phyloP scores from a whole-genome alignment of 495 filamentous ascomycete species.

The Podospora pseudoanserina region DNA sequence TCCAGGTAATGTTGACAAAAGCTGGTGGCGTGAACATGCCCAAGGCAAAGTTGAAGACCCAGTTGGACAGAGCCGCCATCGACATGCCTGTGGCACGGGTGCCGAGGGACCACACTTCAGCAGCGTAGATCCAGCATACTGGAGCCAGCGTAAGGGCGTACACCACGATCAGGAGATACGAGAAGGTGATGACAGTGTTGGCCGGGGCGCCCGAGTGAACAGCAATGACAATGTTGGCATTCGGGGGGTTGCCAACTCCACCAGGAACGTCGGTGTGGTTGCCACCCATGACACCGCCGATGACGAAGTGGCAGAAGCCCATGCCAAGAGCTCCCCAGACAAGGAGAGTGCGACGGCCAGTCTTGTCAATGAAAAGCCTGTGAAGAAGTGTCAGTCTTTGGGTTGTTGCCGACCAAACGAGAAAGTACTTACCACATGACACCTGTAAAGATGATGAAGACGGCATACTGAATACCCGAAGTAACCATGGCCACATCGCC shows the following conservation, averaged over 20 bases:
- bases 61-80: conserved; percentile 64
- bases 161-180: conserved; percentile 66
- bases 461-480: conserved; percentile 68
- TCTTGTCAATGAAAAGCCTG: conserved; percentile 64
- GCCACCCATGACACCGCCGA: conserved; percentile 53
- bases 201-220: conserved; percentile 55
- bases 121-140: conserved; percentile 70
- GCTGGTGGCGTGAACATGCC: conserved; percentile 67
- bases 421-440: conserved; percentile 44
- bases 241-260: conserved; percentile 53
- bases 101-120: conserved; percentile 72
- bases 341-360: conserved; percentile 68
- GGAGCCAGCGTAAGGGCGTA: conserved; percentile 70
- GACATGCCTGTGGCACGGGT: conserved; percentile 70
- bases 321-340: conserved; percentile 67
- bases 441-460: conserved; percentile 69
- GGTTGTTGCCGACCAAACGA: background rate
- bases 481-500: conserved; percentile 66
- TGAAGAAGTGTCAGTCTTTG: background rate
- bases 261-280: conserved; percentile 47
- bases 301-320: conserved; percentile 65
- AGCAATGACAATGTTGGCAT: conserved; percentile 62
- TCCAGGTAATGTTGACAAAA: conserved; percentile 70
- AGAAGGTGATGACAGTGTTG: conserved; percentile 68
- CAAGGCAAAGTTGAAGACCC: conserved; percentile 74